Evolutionary conservation across 2,329 filamentous ascomycete genomes (phyloP).

Genomic region (Mycosphaerelloides madeirae): DNA sequence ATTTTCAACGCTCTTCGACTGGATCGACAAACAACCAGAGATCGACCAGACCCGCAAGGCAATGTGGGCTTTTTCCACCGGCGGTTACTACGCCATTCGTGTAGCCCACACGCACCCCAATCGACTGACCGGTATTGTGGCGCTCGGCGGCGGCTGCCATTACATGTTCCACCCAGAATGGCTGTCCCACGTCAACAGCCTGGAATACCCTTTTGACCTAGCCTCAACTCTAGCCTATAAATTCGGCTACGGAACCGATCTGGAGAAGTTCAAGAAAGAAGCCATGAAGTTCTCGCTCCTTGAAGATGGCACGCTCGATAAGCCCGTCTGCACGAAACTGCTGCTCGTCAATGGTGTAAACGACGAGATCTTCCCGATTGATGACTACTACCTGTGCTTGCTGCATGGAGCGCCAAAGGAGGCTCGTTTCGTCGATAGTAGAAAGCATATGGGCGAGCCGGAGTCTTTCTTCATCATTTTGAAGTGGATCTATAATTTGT

Average conservation of each 20-base stretch:
- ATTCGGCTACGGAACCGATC: slow-evolving; percentile 40
- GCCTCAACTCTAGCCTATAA: slow-evolving; percentile 49
- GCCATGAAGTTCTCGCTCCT: slow-evolving; percentile 52
- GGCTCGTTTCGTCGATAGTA: slow-evolving; percentile 41
- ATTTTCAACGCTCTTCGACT: slow-evolving; percentile 52
- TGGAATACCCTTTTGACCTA: slow-evolving; percentile 58
- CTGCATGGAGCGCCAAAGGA: slow-evolving; percentile 52
- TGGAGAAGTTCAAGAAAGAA: slow-evolving; percentile 46
- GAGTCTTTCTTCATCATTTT: slow-evolving; percentile 46
- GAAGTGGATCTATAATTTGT: slow-evolving; percentile 47
- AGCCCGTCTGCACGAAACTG: slow-evolving; percentile 44
- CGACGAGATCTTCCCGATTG: slow-evolving; percentile 60
- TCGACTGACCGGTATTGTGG: slow-evolving; percentile 49
- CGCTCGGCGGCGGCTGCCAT: slow-evolving; percentile 54
- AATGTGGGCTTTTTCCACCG: slow-evolving; percentile 56
- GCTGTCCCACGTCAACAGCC: slow-evolving; percentile 51
- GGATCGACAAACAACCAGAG: slow-evolving; percentile 44
- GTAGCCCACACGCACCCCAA: slow-evolving; percentile 54
- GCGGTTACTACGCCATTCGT: slow-evolving; percentile 56
- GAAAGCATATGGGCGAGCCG: slow-evolving; percentile 51
- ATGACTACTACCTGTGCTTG: slow-evolving; percentile 54
- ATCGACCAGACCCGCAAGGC: slow-evolving; percentile 48
- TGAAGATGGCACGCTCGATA: slow-evolving; percentile 52
- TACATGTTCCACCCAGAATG: slow-evolving; percentile 55
- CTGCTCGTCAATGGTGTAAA: slow-evolving; percentile 55